phyloP scores from a whole-genome alignment of 176 grass and related monocot species.

The Carex cristatella region DNA sequence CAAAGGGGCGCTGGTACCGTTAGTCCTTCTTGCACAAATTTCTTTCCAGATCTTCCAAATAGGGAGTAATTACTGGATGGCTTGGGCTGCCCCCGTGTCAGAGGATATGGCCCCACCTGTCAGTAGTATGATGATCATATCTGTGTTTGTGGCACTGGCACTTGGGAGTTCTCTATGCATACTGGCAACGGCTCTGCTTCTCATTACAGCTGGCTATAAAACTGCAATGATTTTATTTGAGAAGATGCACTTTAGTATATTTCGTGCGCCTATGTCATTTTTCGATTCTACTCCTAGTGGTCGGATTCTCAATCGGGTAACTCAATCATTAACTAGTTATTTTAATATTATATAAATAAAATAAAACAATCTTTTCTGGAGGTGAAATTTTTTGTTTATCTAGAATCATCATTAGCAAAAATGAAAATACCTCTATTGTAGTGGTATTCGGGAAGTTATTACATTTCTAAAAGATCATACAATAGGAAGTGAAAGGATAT shows the following conservation, averaged over 20 bases:
- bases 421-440: too few relatives aligned
- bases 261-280: conserved; percentile 39
- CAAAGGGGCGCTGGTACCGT: conserved; percentile 43
- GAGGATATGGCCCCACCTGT: conserved; percentile 34
- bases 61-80: conserved; percentile 59
- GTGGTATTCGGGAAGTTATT: too few relatives aligned
- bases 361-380: too few relatives aligned
- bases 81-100: conserved; percentile 45
- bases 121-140: conserved; percentile 26
- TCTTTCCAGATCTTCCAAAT: conserved; percentile 50
- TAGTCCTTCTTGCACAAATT: conserved; percentile 49
- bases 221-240: conserved; percentile 34
- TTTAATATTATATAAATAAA: too few relatives aligned
- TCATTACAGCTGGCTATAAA: conserved; percentile 30
- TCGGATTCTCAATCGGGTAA: conserved; percentile 32
- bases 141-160: conserved; percentile 44
- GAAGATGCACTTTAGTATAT: conserved; percentile 34
- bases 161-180: conserved; percentile 38
- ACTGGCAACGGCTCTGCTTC: conserved; percentile 37
- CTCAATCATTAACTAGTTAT: neutral
- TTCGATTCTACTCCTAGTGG: conserved; percentile 44
- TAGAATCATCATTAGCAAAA: too few relatives aligned
- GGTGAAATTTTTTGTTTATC: too few relatives aligned
- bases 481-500: too few relatives aligned
- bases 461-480: too few relatives aligned